Evolutionary conservation across 768 basidiomycete species (phyloP).

Genomic region (Amanita pseudoporphyria): DNA sequence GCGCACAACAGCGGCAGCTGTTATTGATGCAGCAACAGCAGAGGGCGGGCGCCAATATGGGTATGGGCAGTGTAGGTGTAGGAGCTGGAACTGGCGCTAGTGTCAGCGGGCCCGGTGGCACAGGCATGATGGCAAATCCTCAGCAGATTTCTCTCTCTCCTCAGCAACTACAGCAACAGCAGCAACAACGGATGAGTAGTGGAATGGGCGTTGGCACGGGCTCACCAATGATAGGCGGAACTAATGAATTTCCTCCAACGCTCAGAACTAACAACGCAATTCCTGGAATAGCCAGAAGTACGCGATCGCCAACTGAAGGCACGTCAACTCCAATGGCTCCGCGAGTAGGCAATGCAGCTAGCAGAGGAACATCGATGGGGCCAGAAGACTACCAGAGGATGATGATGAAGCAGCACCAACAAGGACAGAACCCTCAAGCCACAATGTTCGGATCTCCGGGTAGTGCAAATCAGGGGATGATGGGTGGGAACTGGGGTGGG

Average conservation of each 20-base stretch:
- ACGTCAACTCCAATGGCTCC: conserved; percentile 42
- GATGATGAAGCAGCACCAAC: conserved; percentile 32
- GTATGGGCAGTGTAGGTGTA: conserved; percentile 18
- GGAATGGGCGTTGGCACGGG: conserved; percentile 21
- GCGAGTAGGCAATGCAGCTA: conserved; percentile 29
- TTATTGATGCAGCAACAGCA: conserved; percentile 11
- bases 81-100: conserved; percentile 20
- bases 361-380: conserved; percentile 27
- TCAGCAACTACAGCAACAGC: conserved; percentile 23
- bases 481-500: conserved; percentile 22
- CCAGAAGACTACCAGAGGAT: conserved; percentile 52
- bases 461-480: conserved; percentile 21
- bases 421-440: conserved; percentile 17
- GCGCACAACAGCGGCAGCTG: conserved; percentile 13
- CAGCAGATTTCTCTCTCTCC: conserved; percentile 18
- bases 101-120: conserved; percentile 16
- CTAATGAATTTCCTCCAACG: conserved; percentile 31
- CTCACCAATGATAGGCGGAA: conserved; percentile 31
- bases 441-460: conserved; percentile 5
- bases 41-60: conserved; percentile 20
- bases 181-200: conserved; percentile 17
- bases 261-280: conserved; percentile 51
- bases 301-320: conserved; percentile 66
- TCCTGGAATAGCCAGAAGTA: conserved; percentile 68
- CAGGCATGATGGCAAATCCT: conserved; percentile 29